These are phyloP conservation scores for Rhizopogon roseolus DNA, from an alignment of 768 basidiomycete genomes.

Conservation along the genomic window DNA sequence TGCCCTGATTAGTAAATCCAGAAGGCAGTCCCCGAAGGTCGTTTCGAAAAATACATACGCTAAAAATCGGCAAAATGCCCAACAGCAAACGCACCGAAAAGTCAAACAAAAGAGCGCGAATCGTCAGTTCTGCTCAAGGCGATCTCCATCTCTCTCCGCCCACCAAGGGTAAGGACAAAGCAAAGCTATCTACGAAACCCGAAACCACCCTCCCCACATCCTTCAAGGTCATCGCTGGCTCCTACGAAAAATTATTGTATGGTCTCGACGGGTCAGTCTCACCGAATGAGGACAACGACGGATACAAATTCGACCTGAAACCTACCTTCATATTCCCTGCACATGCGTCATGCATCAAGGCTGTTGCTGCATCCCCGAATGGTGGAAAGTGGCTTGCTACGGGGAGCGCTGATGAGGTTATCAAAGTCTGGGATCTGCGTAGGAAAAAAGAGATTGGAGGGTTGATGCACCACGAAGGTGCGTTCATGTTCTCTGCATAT, in stretches of 20 bases:
- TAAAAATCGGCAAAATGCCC: neutral
- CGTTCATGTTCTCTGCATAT: conserved; percentile 8
- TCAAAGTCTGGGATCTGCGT: conserved; percentile 95
- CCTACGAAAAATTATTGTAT: conserved; percentile 95
- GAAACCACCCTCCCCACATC: conserved; percentile 39
- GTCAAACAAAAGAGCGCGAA: conserved; percentile 18
- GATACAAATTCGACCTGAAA: conserved; percentile 42
- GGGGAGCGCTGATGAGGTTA: conserved; percentile 92
- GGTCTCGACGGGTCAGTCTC: conserved; percentile 69
- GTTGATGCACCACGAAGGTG: conserved; percentile 93
- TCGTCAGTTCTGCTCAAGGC: conserved; percentile 12
- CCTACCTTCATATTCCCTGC: conserved; percentile 97
- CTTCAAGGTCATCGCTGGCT: conserved; percentile 88
- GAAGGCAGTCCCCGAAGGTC: too few relatives aligned
- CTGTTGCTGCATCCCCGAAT: conserved; percentile 80
- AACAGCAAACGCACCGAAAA: conserved; percentile 11
- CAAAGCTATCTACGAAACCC: conserved; percentile 5
- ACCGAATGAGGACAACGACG: conserved; percentile 13
- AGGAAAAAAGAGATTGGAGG: conserved; percentile 92
- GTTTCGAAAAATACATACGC: neutral
- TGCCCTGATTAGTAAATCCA: too few relatives aligned
- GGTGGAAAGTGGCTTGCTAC: conserved; percentile 97
- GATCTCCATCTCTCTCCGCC: conserved; percentile 7
- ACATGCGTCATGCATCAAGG: conserved; percentile 89
- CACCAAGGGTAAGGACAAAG: conserved; percentile 27